Conservation (phyloP, 257 asterid species). For the Primulina huaijiensis region DNA sequence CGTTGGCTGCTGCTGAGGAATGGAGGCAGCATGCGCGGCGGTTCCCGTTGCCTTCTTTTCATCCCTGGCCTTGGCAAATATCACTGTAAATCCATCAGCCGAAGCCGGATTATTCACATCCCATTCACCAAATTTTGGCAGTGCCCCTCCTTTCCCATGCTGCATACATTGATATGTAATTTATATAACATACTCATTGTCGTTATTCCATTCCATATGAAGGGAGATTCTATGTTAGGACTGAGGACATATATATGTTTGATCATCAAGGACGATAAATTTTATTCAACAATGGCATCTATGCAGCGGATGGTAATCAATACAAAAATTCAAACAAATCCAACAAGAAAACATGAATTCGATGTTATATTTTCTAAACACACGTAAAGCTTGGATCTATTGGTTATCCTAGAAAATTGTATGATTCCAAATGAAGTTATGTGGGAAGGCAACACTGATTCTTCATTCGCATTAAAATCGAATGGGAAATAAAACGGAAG, state of each 20-base stretch:
- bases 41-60: conserved; percentile 50
- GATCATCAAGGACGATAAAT: neutral
- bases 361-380: neutral
- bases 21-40: conserved; percentile 7
- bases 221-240: neutral
- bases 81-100: conserved; percentile 65
- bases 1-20: conserved; percentile 17
- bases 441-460: neutral
- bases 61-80: conserved; percentile 59
- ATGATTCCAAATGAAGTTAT: neutral
- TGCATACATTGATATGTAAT: conserved; percentile 16
- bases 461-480: neutral
- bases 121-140: conserved; percentile 74
- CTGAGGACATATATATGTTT: neutral
- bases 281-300: neutral
- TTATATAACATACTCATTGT: too few relatives aligned
- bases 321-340: neutral
- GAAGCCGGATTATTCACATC: conserved; percentile 69
- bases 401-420: too few relatives aligned
- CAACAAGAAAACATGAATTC: too few relatives aligned
- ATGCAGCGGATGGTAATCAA: neutral
- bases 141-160: conserved; percentile 59
- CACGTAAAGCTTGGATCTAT: neutral
- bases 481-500: neutral
- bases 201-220: neutral